Evolutionary conservation across 768 basidiomycete genomes (phyloP), one percentile per base, ranked within the genome.

Genomic region (Russula virescens): DNA sequence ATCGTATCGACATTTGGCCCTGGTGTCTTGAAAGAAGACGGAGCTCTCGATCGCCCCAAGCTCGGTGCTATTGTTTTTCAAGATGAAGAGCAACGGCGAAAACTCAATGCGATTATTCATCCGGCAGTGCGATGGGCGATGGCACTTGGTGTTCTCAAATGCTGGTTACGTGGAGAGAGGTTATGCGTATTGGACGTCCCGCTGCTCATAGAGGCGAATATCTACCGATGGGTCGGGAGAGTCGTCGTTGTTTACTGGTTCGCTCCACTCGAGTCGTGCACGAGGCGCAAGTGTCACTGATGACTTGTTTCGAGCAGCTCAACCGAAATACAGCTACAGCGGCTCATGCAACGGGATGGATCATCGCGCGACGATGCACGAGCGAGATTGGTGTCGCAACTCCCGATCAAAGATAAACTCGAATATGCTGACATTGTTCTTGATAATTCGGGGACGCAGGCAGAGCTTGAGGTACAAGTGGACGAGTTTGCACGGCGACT

Each of bases 241-340:
- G 85, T 98, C 25, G 80, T 94, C 3, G 87, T 99, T 11, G 94
- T 97, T 6, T 95, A 93, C 71, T 97, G 94, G 96, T 97, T 58
- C 54, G 82, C 26, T 75, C 21, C 25, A 21, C 52, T 55, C 23
- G 10, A 35, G 3, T 23, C 50, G n/a, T n/a, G n/a, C n/a, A 10
- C 31, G 19, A 19, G 19, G 9, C 3, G n/a, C 28, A 5, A 5
- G 5, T 3, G 38, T 2, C 28, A 10, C 51, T 55, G 21, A 38
- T 67, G 34, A 60, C 13, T 13, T 18, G 19, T 47, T 11, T 18
- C 11, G 62, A 48, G 11, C n/a, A 95, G 95, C 68, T 90, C 94
- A 11, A 79, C 85, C 2, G 86, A 89, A 56, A 77, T 94, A 0
- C 96, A 99, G 69, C 81, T 96, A 1, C 83, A 86, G 55, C 85